Base-by-base conservation (phyloP, 1,284 basidiomycete genomes). In the Ustilago trichophora region DNA sequence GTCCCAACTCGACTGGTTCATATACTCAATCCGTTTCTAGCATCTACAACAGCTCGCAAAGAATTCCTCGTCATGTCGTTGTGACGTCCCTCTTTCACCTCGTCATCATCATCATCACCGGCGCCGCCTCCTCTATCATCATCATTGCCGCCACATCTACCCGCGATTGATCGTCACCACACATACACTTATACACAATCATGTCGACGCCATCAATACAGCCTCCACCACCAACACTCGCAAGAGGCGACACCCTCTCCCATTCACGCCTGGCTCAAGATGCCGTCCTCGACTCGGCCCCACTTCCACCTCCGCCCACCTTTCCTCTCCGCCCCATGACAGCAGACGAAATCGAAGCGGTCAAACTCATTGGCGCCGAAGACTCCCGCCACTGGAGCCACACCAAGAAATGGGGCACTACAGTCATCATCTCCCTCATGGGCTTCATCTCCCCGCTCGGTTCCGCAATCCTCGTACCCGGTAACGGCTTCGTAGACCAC, bases 381-480 rank as follows among this genome's bases (percentile, higher is more conserved):
- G 59, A 69, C 35, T 64, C 59, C 2, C 59, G 66, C 4, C 38
- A 51, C 15, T 69, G 60, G 66, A 37, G 55, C 11, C 43, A 52
- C 15, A 7, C 22, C 26, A 53, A 53, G n/a, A 76, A 76, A 46
- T 78, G 76, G 76, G 3, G 15, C 15, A 75, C 56, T 12, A 72
- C 65, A 22, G 40, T 59, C 52, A 63, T 78, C 60, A 74, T 78
- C 54, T 75, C 74, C 3, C 55, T 75, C 24, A 75, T 75, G 65
- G 76, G 76, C 15, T 78, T 78, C 67, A 63, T 78, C 52, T 69
- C 72, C 1, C 76, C 76, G 8, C 56, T 78, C n/a, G 76, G 74
- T 45, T 73, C 75, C 3, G 69, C 72, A 34, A 75, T 78, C 40
- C 41, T 76, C 12, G 73, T 76, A 1, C 72, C 76, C 4, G 75